Percentiles rank a stretch among this genome's conserved stretches.
phyloP scores from a whole-genome alignment of 2,329 filamentous ascomycete genomes.

The Neofusicoccum sp. region DNA sequence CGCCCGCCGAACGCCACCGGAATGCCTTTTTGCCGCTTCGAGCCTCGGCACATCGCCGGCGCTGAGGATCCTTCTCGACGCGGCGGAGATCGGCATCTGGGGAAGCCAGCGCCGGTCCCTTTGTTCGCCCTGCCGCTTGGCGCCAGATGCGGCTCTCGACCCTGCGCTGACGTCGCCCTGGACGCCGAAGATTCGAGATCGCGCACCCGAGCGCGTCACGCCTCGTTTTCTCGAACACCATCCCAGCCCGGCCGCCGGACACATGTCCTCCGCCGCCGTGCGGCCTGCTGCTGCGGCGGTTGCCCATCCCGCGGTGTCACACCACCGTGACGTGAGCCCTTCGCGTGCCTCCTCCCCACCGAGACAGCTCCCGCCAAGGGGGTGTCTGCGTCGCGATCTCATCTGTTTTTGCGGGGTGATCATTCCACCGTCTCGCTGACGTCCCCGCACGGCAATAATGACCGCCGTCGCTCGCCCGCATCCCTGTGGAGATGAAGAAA shows the following conservation, averaged over 20 bases:
- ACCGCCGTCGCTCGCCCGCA: not conserved
- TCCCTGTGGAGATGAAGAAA: slow-evolving; percentile 2
- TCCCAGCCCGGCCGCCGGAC: not conserved
- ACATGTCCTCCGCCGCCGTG: not conserved
- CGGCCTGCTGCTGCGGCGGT: not conserved
- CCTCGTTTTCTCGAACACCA: not conserved
- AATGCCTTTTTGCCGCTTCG: slow-evolving; percentile 1
- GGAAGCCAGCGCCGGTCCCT: slow-evolving; percentile 8
- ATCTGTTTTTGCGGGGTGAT: slow-evolving; percentile 12
- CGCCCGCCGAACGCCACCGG: not conserved
- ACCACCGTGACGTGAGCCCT: slow-evolving; percentile 18
- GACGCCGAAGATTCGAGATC: slow-evolving; percentile 15
- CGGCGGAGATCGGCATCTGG: slow-evolving; percentile 13
- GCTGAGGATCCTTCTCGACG: slow-evolving; percentile 2
- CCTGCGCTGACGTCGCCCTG: slow-evolving; percentile 5
- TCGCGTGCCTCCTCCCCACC: not conserved
- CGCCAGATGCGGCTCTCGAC: slow-evolving; percentile 11
- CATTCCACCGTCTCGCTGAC: slow-evolving; percentile 8
- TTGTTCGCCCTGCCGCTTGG: slow-evolving; percentile 12
- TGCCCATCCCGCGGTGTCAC: not conserved
- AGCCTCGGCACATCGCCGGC: slow-evolving; percentile 7
- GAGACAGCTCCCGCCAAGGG: not conserved
- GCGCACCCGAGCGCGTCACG: not conserved
- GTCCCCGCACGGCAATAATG: slow-evolving; percentile 6
- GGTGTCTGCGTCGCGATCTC: not conserved